Evolutionary conservation across 2,329 filamentous ascomycete genomes (phyloP), one percentile per base, ranked within the genome.

Genomic region (Cryphonectria radicalis): DNA sequence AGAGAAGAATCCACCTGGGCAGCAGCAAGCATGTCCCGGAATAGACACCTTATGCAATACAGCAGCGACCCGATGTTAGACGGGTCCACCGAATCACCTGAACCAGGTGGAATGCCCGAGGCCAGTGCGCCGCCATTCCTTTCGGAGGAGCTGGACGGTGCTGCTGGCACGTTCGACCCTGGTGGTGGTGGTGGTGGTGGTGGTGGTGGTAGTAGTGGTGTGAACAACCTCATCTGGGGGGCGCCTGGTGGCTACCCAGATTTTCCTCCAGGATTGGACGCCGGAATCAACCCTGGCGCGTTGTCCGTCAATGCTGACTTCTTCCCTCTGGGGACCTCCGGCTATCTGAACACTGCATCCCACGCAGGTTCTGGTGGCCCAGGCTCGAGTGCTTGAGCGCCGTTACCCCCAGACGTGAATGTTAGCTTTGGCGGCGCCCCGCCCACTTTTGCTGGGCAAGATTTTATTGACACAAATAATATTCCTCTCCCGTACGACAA

Each of bases 81-180:
- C 43, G 63, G 63, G 63, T 37, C 42, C 63, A 66, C 43, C 14
- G 42, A 35, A 11, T 37, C 46, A 50, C 46, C 35, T 40, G 35
- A 13, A n/a, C 17, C 42, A n/a, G 63, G 46, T 50, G 46, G 8
- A 13, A 28, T 32, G 5, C 40, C 14, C 13, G 35, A 19, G 42
- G 28, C 63, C 63, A 53, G 28, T 66, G 42, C 25, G 8, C 43
- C 25, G 6, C 4, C n/a, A 17, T 50, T 50, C 17, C 3, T n/a
- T 17, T 1, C 25, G 6, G 43, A 28, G 3, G 28, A 53, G 22
- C 46, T 50, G 46, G 19, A n/a, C 7, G 17, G 0, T 22, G 7
- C 6, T 19, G 19, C 25, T 3, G 40, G n/a, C 5, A 11, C 46
- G 1, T 25, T 55, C 7, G 63, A 66, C 28, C 8, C 43, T 28